Base-by-base conservation (phyloP, 805 yeast species). In the Lachancea nothofagi region DNA sequence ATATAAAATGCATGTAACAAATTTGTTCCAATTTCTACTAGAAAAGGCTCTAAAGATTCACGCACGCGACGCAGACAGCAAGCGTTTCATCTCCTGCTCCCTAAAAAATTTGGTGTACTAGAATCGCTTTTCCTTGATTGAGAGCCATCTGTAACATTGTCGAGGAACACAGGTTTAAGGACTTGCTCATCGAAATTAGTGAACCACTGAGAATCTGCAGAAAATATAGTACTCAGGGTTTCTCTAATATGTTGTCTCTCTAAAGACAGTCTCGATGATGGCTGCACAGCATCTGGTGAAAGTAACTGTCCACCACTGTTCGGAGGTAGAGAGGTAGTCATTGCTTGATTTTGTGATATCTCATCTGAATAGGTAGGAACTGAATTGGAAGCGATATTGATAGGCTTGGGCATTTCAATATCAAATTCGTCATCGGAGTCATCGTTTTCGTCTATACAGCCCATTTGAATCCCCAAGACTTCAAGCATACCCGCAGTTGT, bases 401-500 rank as follows among this genome's bases (percentile, higher is more conserved):
- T 29, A 4, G 47, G 40, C 13, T 43, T 43, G 29, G 46, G 83
- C 41, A 38, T 38, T 62, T 89, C 97, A 34, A 88, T 82, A 56
- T 90, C 97, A 59, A 90, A 90, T 59, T 93, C 98, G 55, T 93
- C 97, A 62, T 93, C 98, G 36, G 87, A 78, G 28, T 80, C 89
- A 41, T 65, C 74, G 36, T 65, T 62, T 42, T 86, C 95, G 49
- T 81, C 90, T 14, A 84, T 72, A 47, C 90, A 86, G 1, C 98
- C 98, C 2, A 95, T 83, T 51, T 83, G 82, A 51, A 93, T 94
- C 33, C 94, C 93, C 50, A 93, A 70, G 49, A 90, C 85, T 59
- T 93, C 99, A 44, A 93, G 74, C 99, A 93, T 93, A 32, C 95
- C 85, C 1, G 98, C 97, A 0, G 97, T 93, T 1, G 98, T 93